Conservation (phyloP, 2,329 filamentous ascomycete genomes). For the Ascochyta pisi region DNA sequence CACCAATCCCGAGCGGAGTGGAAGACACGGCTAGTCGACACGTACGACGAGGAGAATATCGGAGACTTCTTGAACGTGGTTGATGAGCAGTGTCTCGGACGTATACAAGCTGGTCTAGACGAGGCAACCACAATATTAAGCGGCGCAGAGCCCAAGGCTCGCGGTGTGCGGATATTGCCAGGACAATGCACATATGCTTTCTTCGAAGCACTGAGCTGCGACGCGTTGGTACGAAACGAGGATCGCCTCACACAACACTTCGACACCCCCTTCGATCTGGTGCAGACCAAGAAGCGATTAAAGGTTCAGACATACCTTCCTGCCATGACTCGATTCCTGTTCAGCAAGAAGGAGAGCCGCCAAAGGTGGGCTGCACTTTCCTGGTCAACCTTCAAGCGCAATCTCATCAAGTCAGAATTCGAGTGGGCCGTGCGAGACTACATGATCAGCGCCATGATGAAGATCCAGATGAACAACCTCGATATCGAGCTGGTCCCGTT, state of each 20-base stretch:
- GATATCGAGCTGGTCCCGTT: constrained; percentile 65
- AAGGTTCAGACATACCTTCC: constrained; percentile 79
- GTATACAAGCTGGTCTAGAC: constrained; percentile 54
- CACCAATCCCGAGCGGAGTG: constrained; percentile 54
- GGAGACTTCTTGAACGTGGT: constrained; percentile 52
- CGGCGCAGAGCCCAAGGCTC: constrained; percentile 57
- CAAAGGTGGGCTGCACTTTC: constrained; percentile 71
- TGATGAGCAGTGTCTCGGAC: constrained; percentile 54
- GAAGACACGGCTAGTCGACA: constrained; percentile 49
- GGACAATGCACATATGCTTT: constrained; percentile 75
- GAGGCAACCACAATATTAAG: constrained; percentile 50
- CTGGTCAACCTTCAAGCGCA: constrained; percentile 70
- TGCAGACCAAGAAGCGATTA: constrained; percentile 79
- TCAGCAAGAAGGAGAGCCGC: constrained; percentile 71
- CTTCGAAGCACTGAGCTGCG: constrained; percentile 87
- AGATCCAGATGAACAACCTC: constrained; percentile 63
- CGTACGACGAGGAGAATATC: constrained; percentile 56
- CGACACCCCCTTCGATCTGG: constrained; percentile 80
- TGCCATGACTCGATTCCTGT: constrained; percentile 84
- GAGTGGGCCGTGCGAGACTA: constrained; percentile 85
- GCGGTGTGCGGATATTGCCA: constrained; percentile 59
- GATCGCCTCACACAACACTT: constrained; percentile 66
- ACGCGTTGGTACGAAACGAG: constrained; percentile 72
- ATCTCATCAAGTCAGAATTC: constrained; percentile 76
- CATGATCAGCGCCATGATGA: constrained; percentile 70